phyloP scores from a whole-genome alignment of 2,329 filamentous ascomycete genomes.

The Penicillium sp. region DNA sequence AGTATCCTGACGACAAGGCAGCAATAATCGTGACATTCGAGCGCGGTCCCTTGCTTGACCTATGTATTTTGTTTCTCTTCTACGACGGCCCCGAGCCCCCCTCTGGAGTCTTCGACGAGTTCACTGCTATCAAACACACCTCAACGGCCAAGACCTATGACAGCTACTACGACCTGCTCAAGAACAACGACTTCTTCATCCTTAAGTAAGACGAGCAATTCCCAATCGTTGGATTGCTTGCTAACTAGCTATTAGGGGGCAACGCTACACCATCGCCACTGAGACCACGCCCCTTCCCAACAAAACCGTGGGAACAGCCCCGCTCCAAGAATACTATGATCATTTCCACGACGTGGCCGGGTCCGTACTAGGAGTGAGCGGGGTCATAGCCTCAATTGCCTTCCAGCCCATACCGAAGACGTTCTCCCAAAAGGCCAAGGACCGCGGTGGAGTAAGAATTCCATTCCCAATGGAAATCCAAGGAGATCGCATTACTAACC shows the following conservation, averaged over 20 bases:
- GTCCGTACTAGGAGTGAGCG: constrained; percentile 27
- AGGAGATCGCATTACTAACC: not conserved
- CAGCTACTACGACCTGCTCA: constrained; percentile 47
- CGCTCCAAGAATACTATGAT: constrained; percentile 35
- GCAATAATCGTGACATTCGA: constrained; percentile 59
- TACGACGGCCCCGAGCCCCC: constrained; percentile 59
- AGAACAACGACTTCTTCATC: constrained; percentile 44
- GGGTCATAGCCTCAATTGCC: constrained; percentile 34
- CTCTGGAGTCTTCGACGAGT: constrained; percentile 55
- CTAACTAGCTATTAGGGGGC: constrained; percentile 24
- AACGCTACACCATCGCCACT: constrained; percentile 43
- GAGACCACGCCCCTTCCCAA: constrained; percentile 41
- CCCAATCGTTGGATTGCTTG: not conserved
- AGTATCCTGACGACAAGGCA: constrained; percentile 60
- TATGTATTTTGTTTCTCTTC: constrained; percentile 62
- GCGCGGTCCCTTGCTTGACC: constrained; percentile 47
- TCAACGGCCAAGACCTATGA: constrained; percentile 49
- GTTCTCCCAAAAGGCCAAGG: constrained; percentile 35
- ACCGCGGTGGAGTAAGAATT: constrained; percentile 37
- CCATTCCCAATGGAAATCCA: not conserved
- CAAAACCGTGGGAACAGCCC: constrained; percentile 26
- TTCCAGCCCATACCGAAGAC: constrained; percentile 39
- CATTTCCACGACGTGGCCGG: constrained; percentile 34
- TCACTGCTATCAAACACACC: constrained; percentile 49
- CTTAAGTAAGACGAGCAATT: constrained; percentile 19